These are phyloP conservation scores for Allium sativum DNA, from an alignment of 106 monocot genomes.

Conservation along the genomic window DNA sequence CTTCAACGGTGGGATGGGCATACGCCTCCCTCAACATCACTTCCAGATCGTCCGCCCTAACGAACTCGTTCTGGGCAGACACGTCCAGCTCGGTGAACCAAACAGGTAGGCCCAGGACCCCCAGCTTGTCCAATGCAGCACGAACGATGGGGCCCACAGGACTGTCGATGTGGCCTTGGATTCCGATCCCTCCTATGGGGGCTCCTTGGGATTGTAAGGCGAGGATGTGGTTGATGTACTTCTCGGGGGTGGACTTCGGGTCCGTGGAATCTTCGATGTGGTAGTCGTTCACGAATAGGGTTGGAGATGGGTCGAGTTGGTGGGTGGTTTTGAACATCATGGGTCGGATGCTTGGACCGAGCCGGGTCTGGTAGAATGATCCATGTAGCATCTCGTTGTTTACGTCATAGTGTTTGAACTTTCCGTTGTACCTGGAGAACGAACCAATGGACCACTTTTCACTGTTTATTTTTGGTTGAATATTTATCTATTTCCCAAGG, in stretches of 20 bases:
- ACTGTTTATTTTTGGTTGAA: too few relatives aligned
- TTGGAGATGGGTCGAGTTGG: constrained; percentile 49
- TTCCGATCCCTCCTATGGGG: constrained; percentile 38
- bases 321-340: constrained; percentile 58
- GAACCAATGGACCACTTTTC: too few relatives aligned
- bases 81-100: constrained; percentile 73
- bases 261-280: constrained; percentile 56
- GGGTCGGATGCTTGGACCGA: constrained; percentile 51
- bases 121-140: constrained; percentile 34
- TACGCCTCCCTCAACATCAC: constrained; percentile 83
- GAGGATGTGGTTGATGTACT: constrained; percentile 47
- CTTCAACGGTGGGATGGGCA: constrained; percentile 78
- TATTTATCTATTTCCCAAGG: too few relatives aligned
- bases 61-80: constrained; percentile 34
- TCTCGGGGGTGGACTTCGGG: constrained; percentile 31
- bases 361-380: constrained; percentile 61
- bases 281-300: constrained; percentile 84
- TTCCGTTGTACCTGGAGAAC: constrained; percentile 16
- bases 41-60: constrained; percentile 69
- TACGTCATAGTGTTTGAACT: constrained; percentile 75
- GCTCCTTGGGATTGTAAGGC: constrained; percentile 56
- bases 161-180: constrained; percentile 48
- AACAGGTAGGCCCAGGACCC: constrained; percentile 39
- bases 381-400: constrained; percentile 97
- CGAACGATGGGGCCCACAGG: constrained; percentile 46